Evolutionary conservation across 768 basidiomycete species (phyloP).

Genomic region (Boletus subparvulus): DNA sequence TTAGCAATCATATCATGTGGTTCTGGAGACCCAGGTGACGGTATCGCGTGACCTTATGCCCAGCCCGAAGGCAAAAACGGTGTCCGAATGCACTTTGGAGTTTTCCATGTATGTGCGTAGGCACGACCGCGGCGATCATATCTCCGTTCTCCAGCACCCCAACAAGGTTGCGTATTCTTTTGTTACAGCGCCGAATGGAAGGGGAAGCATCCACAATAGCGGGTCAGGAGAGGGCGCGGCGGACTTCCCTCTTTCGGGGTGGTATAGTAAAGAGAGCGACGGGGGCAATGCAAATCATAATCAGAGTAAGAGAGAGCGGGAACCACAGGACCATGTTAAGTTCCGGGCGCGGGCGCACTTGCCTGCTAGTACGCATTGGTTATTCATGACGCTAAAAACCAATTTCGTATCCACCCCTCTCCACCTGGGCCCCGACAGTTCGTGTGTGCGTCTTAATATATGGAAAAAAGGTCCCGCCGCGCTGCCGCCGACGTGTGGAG

Average conservation of each 20-base stretch:
- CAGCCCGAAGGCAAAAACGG: background rate
- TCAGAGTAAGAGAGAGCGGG: background rate
- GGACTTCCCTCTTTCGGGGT: conserved; percentile 7
- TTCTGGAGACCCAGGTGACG: background rate
- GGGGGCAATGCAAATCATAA: conserved; percentile 2
- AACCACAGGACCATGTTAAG: background rate
- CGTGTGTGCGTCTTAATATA: background rate
- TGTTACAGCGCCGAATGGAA: conserved; percentile 17
- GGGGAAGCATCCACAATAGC: conserved; percentile 1
- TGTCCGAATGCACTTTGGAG: conserved; percentile 8
- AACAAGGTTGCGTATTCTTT: conserved; percentile 1
- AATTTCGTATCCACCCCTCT: background rate
- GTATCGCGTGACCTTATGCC: conserved; percentile 5
- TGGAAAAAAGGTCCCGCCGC: conserved; percentile 7
- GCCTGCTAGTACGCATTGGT: conserved; percentile 3
- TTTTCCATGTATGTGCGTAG: background rate
- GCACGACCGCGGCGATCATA: conserved; percentile 14
- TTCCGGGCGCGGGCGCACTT: conserved; percentile 1
- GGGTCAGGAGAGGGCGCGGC: conserved; percentile 9
- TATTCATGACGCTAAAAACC: conserved; percentile 8
- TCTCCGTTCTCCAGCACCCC: conserved; percentile 5
- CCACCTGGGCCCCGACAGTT: background rate
- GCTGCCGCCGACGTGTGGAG: conserved; percentile 3
- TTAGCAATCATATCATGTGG: conserved; percentile 3
- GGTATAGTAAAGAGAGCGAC: background rate